A percentile compares a stretch with the other conserved stretches of the same genome.
phyloP scores from a whole-genome alignment of 768 basidiomycete genomes.

The Termitomyces titanicus region DNA sequence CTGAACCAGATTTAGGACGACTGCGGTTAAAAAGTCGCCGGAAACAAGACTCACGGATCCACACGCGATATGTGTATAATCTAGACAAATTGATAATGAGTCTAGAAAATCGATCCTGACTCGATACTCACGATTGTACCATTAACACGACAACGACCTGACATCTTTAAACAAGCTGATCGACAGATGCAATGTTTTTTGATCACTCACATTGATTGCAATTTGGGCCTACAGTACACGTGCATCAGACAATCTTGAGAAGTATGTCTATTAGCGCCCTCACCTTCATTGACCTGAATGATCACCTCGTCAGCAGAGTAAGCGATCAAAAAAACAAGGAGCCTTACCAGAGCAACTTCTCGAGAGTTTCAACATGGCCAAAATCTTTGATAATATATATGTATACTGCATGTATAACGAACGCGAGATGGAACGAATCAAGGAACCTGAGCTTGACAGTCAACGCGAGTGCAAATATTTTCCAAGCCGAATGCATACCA shows the following conservation, averaged over 20 bases:
- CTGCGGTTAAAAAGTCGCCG: background rate
- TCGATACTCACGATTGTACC: constrained; percentile 36
- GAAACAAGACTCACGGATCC: constrained; percentile 36
- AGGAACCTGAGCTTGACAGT: constrained; percentile 17
- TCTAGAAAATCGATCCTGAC: background rate
- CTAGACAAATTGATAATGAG: constrained; percentile 18
- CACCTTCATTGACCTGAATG: constrained; percentile 23
- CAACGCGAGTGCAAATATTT: background rate
- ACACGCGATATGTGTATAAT: constrained; percentile 42
- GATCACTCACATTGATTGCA: constrained; percentile 33
- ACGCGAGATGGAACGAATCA: constrained; percentile 24
- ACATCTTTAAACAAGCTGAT: background rate
- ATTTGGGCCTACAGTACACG: constrained; percentile 32
- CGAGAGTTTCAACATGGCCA: constrained; percentile 17
- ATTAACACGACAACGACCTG: constrained; percentile 40
- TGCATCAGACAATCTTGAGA: background rate
- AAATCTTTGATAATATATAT: constrained; percentile 22
- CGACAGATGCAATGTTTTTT: background rate
- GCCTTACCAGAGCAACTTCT: constrained; percentile 9
- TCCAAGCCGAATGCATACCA: constrained; percentile 22
- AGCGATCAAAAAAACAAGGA: background rate
- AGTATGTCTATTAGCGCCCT: background rate
- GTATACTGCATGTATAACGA: constrained; percentile 26
- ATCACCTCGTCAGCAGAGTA: background rate
- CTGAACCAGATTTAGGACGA: constrained; percentile 11